Base-by-base conservation (phyloP, 2,329 filamentous ascomycete species). In the Penicillium sp. region DNA sequence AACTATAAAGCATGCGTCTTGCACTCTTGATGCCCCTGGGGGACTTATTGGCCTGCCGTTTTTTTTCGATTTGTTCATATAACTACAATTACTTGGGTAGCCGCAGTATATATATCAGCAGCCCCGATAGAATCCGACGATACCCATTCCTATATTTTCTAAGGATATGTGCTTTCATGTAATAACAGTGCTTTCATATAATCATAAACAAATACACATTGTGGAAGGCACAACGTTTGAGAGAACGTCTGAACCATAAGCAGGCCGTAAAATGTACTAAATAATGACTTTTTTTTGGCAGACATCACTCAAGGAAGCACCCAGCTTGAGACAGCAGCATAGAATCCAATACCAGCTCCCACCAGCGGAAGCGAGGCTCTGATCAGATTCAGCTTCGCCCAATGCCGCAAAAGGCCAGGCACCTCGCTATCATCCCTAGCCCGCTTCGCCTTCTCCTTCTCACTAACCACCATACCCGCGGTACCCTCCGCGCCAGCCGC, bases 271-370 rank as follows among this genome's bases (percentile, higher is more conserved):
- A 23, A 23, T 23, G 5, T 23, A 23, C 11, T 38, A n/a, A 16
- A 38, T 5, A n/a, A 6, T 8, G n/a, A 14, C 14, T 18, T 8
- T 19, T 8, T 34, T 26, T 3, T 14, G 2, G 16, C 14, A 16
- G 32, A 18, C 38, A 13, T 47, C 4, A 2, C 27, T 40, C 40
- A 61, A 39, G 49, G 49, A 19, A 52, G 38, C 10, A 40, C 30
- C 32, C 42, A 35, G 27, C 41, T 53, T 18, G 34, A 51, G 29
- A 60, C 45, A 30, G 50, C 51, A 23, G 63, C 61, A 51, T 51
- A 59, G 19, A 67, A 61, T 6, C 65, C 63, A 48, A 69, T 49
- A 13, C 55, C 61, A 50, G 67, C 69, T 7, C 63, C 62, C 32
- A 56, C 29, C 38, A 67, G 47, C 23, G 67, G 63, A 41, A 67